A percentile compares a stretch with the other conserved stretches of the same genome.
These are phyloP conservation scores for Fusarium pseudoanthophilum DNA, from an alignment of 2,329 filamentous ascomycete genomes.

Conservation along the genomic window DNA sequence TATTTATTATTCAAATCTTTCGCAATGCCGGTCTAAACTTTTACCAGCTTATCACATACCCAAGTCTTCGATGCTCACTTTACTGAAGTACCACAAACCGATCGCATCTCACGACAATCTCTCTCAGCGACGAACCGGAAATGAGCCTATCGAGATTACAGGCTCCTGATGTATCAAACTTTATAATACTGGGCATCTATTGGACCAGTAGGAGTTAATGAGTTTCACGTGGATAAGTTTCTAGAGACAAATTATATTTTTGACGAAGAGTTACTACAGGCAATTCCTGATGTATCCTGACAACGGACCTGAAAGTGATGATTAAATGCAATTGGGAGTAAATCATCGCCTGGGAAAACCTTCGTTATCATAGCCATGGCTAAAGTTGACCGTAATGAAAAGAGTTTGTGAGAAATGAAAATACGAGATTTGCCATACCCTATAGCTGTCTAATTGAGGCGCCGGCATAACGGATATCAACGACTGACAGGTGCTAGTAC, in stretches of 20 bases:
- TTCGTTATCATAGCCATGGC: neutral
- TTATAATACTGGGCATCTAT: neutral
- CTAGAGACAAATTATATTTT: neutral
- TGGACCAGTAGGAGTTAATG: too few species aligned
- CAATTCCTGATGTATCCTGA: too few species aligned
- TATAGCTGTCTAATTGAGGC: neutral
- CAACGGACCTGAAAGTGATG: rapidly evolving
- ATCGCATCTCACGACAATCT: neutral
- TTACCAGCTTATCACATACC: rapidly evolving
- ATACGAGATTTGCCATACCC: neutral
- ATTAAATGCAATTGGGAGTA: neutral
- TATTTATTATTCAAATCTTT: neutral
- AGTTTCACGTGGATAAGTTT: too few species aligned
- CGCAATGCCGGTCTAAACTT: rapidly evolving
- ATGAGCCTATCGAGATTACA: rapidly evolving
- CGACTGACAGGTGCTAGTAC: neutral
- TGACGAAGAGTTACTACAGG: rapidly evolving
- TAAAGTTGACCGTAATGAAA: too few species aligned
- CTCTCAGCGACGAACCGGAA: rapidly evolving
- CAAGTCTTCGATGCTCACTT: neutral
- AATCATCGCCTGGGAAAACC: too few species aligned
- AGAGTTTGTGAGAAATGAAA: neutral
- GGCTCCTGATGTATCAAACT: rapidly evolving
- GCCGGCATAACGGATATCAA: neutral
- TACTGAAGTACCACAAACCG: rapidly evolving